A percentile compares a stretch with the other conserved stretches of the same genome.
Evolutionary conservation across 148 eudicot species (phyloP).

Genomic region (Cornus suecica): DNA sequence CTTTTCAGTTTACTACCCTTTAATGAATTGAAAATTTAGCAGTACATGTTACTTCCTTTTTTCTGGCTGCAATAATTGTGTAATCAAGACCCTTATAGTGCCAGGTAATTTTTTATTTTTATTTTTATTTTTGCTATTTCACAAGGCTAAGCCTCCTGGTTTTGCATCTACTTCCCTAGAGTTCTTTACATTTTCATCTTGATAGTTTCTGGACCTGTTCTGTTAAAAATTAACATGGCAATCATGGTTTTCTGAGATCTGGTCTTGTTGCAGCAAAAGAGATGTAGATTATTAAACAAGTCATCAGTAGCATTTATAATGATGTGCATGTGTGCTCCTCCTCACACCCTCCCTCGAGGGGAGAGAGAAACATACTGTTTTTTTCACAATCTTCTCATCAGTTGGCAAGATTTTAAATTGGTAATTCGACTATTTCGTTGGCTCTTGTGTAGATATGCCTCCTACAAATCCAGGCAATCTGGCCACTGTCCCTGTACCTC

Average conservation of each 20-base stretch:
- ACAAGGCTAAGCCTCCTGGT: neutral
- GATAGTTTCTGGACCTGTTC: neutral
- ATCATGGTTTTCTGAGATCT: neutral
- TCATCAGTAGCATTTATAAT: neutral
- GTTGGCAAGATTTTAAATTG: conserved; percentile 36
- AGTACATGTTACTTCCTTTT: conserved; percentile 6
- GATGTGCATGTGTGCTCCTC: neutral
- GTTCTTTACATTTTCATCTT: neutral
- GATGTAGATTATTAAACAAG: neutral
- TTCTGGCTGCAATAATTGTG: conserved; percentile 10
- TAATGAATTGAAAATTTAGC: conserved; percentile 1
- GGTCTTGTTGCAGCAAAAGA: neutral
- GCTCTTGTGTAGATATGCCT: conserved; percentile 68
- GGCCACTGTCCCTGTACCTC: conserved; percentile 77
- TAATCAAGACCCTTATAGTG: conserved; percentile 9
- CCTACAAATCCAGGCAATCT: conserved; percentile 90
- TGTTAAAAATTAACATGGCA: neutral
- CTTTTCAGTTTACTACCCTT: neutral
- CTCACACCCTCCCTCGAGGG: neutral
- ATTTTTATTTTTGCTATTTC: neutral
- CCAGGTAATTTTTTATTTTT: neutral
- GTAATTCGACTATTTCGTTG: conserved; percentile 69
- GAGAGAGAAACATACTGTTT: neutral
- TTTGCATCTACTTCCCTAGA: neutral
- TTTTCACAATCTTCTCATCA: neutral